These are phyloP conservation scores for Aspergillus sclerotiicarbonarius DNA, from an alignment of 495 filamentous ascomycete species.

Conservation along the genomic window DNA sequence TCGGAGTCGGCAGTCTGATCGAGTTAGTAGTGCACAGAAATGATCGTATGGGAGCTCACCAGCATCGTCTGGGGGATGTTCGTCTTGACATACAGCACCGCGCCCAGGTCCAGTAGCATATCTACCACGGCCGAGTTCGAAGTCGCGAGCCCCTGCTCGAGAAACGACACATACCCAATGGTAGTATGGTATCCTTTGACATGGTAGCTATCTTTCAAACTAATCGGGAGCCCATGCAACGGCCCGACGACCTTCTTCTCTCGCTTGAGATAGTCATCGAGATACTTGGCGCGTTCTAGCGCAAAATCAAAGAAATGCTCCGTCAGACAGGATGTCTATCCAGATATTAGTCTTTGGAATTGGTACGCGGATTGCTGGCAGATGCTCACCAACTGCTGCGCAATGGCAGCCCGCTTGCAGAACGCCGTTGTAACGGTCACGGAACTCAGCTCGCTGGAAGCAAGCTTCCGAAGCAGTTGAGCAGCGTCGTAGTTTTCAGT, in stretches of 20 bases:
- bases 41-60: slow-evolving; percentile 6
- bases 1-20: slow-evolving; percentile 42
- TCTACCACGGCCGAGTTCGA: slow-evolving; percentile 42
- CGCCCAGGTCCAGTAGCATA: slow-evolving; percentile 31
- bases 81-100: slow-evolving; percentile 61
- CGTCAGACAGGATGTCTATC: slow-evolving; percentile 39
- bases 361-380: slow-evolving; percentile 39
- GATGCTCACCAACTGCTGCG: slow-evolving; percentile 39
- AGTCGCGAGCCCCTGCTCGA: slow-evolving; percentile 43
- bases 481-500: background rate
- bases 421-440: background rate
- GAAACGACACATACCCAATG: slow-evolving; percentile 43
- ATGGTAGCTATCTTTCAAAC: slow-evolving; percentile 60
- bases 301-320: slow-evolving; percentile 42
- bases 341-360: slow-evolving; percentile 1
- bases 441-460: background rate
- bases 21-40: background rate
- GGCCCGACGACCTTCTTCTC: slow-evolving; percentile 51
- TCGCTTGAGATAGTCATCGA: slow-evolving; percentile 42
- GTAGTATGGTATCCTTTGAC: slow-evolving; percentile 46
- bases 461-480: background rate
- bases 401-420: background rate
- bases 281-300: slow-evolving; percentile 34
- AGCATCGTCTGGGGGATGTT: slow-evolving; percentile 54
- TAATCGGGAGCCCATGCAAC: slow-evolving; percentile 62